A percentile compares a stretch with the other conserved stretches of the same genome.
These are phyloP conservation scores for Beauveria varroae DNA, from an alignment of 2,329 filamentous ascomycete genomes.

Conservation along the genomic window DNA sequence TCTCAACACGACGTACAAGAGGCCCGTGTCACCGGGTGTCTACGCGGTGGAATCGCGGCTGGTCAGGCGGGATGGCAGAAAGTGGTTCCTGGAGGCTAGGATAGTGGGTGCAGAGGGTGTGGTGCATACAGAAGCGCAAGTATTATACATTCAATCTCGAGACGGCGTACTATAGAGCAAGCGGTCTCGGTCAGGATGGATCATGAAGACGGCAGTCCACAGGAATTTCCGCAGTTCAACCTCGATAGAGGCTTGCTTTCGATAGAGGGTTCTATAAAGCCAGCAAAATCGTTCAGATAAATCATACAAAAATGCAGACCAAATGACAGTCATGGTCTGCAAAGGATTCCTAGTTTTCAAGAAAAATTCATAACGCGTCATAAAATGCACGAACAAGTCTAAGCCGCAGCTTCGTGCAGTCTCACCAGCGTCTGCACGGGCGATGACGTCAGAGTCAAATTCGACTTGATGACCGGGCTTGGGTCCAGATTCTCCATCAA, in stretches of 20 bases:
- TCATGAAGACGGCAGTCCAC: too few species aligned
- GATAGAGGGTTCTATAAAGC: too few species aligned
- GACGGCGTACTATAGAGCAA: neutral
- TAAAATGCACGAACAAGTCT: neutral
- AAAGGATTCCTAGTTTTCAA: neutral
- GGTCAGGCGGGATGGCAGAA: neutral
- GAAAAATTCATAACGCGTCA: neutral
- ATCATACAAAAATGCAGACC: neutral
- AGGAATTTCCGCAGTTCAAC: too few species aligned
- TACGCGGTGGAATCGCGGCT: constrained; percentile 3
- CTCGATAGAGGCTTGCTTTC: too few species aligned
- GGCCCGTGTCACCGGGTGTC: constrained; percentile 1
- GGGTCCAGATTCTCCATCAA: neutral
- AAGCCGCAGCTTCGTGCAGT: neutral
- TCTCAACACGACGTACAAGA: constrained; percentile 1
- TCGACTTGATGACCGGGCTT: neutral
- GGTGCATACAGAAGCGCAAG: neutral
- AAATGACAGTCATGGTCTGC: neutral
- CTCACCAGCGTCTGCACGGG: neutral
- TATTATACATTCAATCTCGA: constrained; percentile 1
- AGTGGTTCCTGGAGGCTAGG: neutral
- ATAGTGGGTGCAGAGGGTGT: neutral
- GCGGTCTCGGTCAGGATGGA: neutral
- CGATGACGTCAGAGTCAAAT: neutral
- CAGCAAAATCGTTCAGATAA: too few species aligned